Base-by-base conservation (phyloP, 139 green algal species). In the Micractinium conductrix region DNA sequence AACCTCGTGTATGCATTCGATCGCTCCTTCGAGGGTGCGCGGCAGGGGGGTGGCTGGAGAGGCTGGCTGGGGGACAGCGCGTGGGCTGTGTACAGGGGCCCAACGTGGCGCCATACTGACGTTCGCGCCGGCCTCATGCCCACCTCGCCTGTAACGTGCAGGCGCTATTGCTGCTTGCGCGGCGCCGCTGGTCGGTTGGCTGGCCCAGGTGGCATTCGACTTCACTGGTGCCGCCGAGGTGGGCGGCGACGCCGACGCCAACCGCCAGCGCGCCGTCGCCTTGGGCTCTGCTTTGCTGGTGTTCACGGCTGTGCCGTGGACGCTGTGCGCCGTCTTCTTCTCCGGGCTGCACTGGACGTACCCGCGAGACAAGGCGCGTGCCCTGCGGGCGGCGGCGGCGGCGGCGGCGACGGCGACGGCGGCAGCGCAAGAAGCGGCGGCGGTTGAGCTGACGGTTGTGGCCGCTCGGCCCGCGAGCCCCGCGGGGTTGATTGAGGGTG, bases 1-100 rank as follows among this genome's bases (percentile, higher is more conserved):
- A 95, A 90, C 28, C 79, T 94, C 40, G 85, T 96, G 12, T 96
- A 93, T 42, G 50, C 75, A 4, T 81, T 81, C 37, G 75, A 79
- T 33, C 33, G 73, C 40, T 65, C 44, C 79, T 93, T 96, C 74
- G 93, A 96, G 75, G 80, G 65, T 62, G 53, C 2, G 53, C 26
- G 8, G 19, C 5, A 9, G 2, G 10, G 7, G 2, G 7, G 53
- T 62, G 2, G 53, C 53, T 21, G n/a, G n/a, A n/a, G n/a, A n/a
- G n/a, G n/a, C n/a, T n/a, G n/a, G n/a, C n/a, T n/a, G n/a, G n/a
- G n/a, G n/a, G n/a, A n/a, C n/a, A n/a, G n/a, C n/a, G n/a, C n/a
- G n/a, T n/a, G n/a, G n/a, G n/a, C n/a, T n/a, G n/a, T n/a, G n/a
- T n/a, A n/a, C n/a, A n/a, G n/a, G n/a, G n/a, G n/a, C n/a, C n/a